Conservation (phyloP, 495 filamentous ascomycete species). For the Pseudoneurospora amorphoporcata region DNA sequence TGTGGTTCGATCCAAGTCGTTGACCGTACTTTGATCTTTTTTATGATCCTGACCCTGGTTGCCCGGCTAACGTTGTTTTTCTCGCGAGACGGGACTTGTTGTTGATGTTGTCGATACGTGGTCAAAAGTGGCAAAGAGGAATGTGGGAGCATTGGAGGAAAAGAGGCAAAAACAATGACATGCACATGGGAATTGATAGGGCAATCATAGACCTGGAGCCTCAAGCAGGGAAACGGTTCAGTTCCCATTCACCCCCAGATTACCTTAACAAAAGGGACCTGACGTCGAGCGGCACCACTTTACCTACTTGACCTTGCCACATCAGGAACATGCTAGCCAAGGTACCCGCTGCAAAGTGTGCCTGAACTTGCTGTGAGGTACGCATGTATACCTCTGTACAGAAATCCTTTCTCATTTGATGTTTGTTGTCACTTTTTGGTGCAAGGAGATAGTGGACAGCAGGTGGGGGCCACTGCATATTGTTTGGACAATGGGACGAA, state of each 20-base stretch:
- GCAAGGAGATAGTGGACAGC: background rate
- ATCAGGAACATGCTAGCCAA: background rate
- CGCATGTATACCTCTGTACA: background rate
- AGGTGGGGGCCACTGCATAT: background rate
- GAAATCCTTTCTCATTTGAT: background rate
- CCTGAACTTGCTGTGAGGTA: background rate
- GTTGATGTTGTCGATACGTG: background rate
- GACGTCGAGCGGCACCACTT: background rate
- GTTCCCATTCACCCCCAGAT: background rate
- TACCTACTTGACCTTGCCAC: background rate
- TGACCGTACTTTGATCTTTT: background rate
- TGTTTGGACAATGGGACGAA: background rate
- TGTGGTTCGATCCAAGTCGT: background rate
- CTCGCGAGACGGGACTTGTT: background rate
- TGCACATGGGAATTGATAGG: background rate
- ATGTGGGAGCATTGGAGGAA: background rate
- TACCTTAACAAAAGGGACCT: background rate
- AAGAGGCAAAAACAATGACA: background rate
- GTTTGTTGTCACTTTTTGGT: background rate
- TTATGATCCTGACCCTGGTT: background rate
- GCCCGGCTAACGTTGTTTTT: background rate
- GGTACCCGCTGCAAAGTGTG: background rate
- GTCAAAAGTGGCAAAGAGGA: background rate
- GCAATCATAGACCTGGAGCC: background rate
- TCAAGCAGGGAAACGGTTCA: background rate